phyloP scores from a whole-genome alignment of 768 basidiomycete genomes.

The Lactarius pseudohatsudake region DNA sequence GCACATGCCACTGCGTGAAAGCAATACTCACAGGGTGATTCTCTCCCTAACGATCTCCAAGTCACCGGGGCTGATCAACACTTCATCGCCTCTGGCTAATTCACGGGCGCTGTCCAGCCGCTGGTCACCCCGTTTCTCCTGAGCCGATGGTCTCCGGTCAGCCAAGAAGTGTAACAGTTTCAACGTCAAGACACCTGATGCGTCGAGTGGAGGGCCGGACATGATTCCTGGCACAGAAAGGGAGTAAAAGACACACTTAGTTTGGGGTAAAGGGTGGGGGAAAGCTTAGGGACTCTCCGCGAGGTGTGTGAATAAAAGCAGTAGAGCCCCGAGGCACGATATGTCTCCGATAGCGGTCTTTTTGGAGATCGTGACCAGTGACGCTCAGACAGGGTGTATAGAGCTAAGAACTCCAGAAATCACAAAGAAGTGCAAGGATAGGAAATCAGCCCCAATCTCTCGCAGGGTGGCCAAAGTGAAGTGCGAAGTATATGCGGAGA shows the following conservation, averaged over 20 bases:
- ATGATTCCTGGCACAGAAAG: neutral
- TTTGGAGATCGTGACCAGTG: neutral
- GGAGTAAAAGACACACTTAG: neutral
- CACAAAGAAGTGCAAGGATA: neutral
- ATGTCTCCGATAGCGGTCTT: neutral
- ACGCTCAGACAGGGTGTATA: neutral
- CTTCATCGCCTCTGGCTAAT: neutral
- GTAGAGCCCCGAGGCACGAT: neutral
- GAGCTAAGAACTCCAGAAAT: neutral
- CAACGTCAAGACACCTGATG: constrained; percentile 12
- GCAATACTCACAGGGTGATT: constrained; percentile 4
- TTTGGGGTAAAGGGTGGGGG: neutral
- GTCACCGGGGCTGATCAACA: neutral
- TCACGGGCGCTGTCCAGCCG: constrained; percentile 13
- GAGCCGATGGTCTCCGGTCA: neutral
- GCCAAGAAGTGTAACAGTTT: constrained; percentile 10
- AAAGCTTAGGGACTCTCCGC: neutral
- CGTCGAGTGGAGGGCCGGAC: constrained; percentile 2
- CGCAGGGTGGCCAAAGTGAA: neutral
- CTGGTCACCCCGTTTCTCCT: neutral
- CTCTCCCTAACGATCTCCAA: constrained; percentile 8
- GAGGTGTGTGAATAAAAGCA: neutral
- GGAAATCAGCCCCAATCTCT: neutral
- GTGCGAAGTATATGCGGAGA: neutral
- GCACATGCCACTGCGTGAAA: neutral